Conservation (phyloP, 441 rosid genomes). For the Adansonia madagascariensis region DNA sequence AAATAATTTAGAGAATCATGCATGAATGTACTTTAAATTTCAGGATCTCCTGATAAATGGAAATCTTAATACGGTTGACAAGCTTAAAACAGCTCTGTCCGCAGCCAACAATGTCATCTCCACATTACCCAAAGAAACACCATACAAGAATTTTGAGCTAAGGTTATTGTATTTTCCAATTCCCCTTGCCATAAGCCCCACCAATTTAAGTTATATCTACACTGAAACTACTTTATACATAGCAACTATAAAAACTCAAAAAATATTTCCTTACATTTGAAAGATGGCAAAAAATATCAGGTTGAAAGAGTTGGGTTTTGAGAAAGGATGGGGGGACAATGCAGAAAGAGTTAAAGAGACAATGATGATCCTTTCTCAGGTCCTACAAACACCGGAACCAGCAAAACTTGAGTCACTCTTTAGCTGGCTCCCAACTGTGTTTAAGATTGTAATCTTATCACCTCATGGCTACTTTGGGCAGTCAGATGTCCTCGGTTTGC, state of each 20-base stretch:
- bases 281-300: conserved; percentile 39
- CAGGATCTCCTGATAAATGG: conserved; percentile 81
- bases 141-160: conserved; percentile 58
- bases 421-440: conserved; percentile 73
- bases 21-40: not conserved
- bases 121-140: conserved; percentile 51
- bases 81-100: conserved; percentile 64
- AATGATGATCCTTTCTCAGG: conserved; percentile 67
- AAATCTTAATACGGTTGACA: conserved; percentile 53
- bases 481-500: conserved; percentile 85
- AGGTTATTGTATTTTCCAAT: conserved; percentile 39
- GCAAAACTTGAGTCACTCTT: conserved; percentile 60
- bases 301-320: conserved; percentile 74
- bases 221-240: not conserved
- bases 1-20: not conserved
- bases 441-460: conserved; percentile 84
- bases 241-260: not conserved
- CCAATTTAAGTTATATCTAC: not conserved
- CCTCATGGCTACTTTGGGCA: conserved; percentile 95
- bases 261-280: not conserved
- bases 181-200: not conserved
- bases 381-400: conserved; percentile 74
- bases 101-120: conserved; percentile 55
- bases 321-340: conserved; percentile 89
- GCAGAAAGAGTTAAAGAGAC: conserved; percentile 71